Conservation (phyloP, 2,329 filamentous ascomycete species). For the Xylariales sp. region DNA sequence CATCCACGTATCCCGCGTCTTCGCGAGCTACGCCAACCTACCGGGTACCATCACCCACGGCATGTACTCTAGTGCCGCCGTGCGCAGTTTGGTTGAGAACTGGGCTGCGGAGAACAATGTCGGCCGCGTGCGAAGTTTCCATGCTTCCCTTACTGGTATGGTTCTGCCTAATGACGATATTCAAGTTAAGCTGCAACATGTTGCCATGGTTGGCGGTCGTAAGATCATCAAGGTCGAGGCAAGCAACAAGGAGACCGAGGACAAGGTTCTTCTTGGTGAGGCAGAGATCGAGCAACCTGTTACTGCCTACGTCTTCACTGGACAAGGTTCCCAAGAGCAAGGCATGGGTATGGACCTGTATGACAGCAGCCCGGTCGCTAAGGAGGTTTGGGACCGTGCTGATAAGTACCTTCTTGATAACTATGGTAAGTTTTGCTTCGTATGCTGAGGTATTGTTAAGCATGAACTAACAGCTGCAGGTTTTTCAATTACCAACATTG, state of each 20-base stretch:
- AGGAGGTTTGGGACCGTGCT: slow-evolving; percentile 96
- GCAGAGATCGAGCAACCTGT: slow-evolving; percentile 97
- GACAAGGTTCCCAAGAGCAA: slow-evolving; percentile 96
- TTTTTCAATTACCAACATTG: slow-evolving; percentile 97
- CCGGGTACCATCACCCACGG: slow-evolving; percentile 97
- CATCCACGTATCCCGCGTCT: slow-evolving; percentile 96
- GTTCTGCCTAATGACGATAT: slow-evolving; percentile 95
- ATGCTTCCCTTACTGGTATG: slow-evolving; percentile 96
- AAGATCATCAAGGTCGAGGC: slow-evolving; percentile 99
- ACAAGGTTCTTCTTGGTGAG: slow-evolving; percentile 92
- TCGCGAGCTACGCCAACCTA: slow-evolving; percentile 91
- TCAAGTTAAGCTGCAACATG: slow-evolving; percentile 90
- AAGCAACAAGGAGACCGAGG: slow-evolving; percentile 90
- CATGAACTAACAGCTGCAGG: too few species aligned
- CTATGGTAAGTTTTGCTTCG: slow-evolving; percentile 75
- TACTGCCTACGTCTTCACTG: slow-evolving; percentile 95
- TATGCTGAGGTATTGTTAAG: too few species aligned
- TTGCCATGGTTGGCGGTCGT: slow-evolving; percentile 95
- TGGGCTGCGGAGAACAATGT: slow-evolving; percentile 99
- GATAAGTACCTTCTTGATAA: slow-evolving; percentile 99
- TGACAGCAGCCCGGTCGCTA: slow-evolving; percentile 85
- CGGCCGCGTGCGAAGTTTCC: slow-evolving; percentile 94
- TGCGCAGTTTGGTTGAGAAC: slow-evolving; percentile 92
- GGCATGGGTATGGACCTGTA: slow-evolving; percentile 99
- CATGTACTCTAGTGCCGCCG: slow-evolving; percentile 98